Base-by-base conservation (phyloP, 192 early-diverging fungal genomes). In the Coemansia sp. region DNA sequence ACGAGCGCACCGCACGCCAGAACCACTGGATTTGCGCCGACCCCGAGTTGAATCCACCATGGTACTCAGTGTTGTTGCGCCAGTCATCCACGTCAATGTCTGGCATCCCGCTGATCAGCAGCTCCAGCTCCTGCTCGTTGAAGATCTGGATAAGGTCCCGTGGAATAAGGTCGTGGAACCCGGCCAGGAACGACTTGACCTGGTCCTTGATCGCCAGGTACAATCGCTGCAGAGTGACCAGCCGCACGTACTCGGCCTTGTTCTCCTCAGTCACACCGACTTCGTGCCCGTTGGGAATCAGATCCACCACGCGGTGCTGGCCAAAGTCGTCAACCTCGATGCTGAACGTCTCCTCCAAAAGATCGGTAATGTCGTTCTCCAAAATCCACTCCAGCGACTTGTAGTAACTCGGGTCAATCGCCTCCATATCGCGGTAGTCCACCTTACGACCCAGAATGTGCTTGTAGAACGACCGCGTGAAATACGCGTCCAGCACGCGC, bases 51-150 rank as follows among this genome's bases (percentile, higher is more conserved):
- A 95, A 99, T 37, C 92, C 91, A 55, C 92, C 91, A 61, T 94
- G 91, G 68, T 99, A 99, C 73, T 92, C 92, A 11, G 94, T 93
- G 79, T 95, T 97, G 80, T 99, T 99, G 67, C 94, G 93, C 97
- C 95, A 98, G 74, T 99, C 97, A 65, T 99, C 97, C 53, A 99
- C 91, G 70, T 99, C 97, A 66, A 99, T 95, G 62, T 99, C 97
- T 3, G 97, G 97, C 81, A 99, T 77, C 19, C 97, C 97, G 40
- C 95, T 97, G 70, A 99, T 99, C 57, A 99, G 77, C 44, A 99
- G 85, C 75, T 99, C 97, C 44, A 99, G 82, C 76, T 99, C 97
- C 80, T 99, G 95, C 74, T 99, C 97, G 72, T 99, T 97, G 67
- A 99, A 97, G 44, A 99, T 99, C 62, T 90, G 89, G 60, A 97